Base-by-base conservation (phyloP, 768 basidiomycete species). In the Trametes cinnabarina region DNA sequence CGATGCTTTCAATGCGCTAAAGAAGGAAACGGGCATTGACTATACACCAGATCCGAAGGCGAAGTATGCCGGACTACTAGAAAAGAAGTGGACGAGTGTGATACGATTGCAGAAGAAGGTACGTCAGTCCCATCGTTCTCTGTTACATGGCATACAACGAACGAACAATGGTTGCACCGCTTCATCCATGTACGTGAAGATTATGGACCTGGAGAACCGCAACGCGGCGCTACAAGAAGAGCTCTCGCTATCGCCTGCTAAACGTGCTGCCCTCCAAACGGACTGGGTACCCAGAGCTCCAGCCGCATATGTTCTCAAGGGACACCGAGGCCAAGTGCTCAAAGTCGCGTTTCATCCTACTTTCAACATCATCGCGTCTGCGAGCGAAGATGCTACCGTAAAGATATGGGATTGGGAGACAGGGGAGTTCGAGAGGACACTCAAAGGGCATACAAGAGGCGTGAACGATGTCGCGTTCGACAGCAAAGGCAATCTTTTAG, bases 51-150 rank as follows among this genome's bases (percentile, higher is more conserved):
- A 96, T 77, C 85, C 92, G 22, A 93, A 90, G 69, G 85, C 92
- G 49, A 89, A 91, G 71, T 88, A 86, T 66, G 85, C 86, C 1
- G 94, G 94, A 1, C 75, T 98, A 55, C 75, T 98, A 59, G 95
- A 93, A 78, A 96, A 96, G 86, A 98, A 98, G 73, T 98, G 95
- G 95, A 96, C 92, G 47, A 92, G 89, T 68, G 93, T 97, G 32
- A 95, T 98, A 57, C 82, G 95, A 63, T 73, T 98, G 70, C 95
- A 98, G 77, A 92, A 95, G 81, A 96, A 95, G 86, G 93, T 88
- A 60, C 62, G 67, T 41, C 22, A 3, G 14, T 34, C 22, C 12
- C 41, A n/a, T 9, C 2, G 6, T 6, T 15, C 23, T 40, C 3
- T 41, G 20, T 14, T 22, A 20, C 32, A 40, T 19, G 34, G 17